Evolutionary conservation across 495 filamentous ascomycete genomes (phyloP).

Genomic region (Thermochaetoides thermophila): DNA sequence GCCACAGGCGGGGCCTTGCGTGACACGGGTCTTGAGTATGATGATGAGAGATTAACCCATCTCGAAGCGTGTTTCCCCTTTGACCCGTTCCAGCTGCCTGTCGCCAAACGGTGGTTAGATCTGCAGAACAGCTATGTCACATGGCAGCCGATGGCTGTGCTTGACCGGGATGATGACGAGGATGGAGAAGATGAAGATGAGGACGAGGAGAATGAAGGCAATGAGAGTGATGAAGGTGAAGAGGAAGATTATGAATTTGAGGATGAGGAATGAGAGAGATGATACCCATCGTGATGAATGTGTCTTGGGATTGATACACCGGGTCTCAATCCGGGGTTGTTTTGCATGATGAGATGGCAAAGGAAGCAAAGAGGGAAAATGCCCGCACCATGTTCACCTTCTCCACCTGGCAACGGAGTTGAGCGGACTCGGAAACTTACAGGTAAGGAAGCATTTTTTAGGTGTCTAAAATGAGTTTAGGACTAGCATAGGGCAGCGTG

Average conservation of each 20-base stretch:
- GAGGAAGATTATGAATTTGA: slow-evolving; percentile 38
- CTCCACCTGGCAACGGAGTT: too few species aligned
- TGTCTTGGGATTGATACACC: too few species aligned
- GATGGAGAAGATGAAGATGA: slow-evolving; percentile 36
- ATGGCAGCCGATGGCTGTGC: slow-evolving; percentile 65
- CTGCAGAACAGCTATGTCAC: slow-evolving; percentile 68
- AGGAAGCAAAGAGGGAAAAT: too few species aligned
- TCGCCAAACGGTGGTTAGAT: slow-evolving; percentile 60
- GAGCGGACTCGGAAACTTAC: too few species aligned
- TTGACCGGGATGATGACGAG: slow-evolving; percentile 35
- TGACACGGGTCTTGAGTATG: slow-evolving; percentile 46
- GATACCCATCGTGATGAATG: slow-evolving; percentile 31
- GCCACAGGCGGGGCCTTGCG: slow-evolving; percentile 37
- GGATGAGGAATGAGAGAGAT: slow-evolving; percentile 17
- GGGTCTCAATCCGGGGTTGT: too few species aligned
- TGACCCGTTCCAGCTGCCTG: slow-evolving; percentile 80
- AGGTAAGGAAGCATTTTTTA: too few species aligned
- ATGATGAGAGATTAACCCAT: slow-evolving; percentile 56
- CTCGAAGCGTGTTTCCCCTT: slow-evolving; percentile 94
- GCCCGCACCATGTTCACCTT: too few species aligned
- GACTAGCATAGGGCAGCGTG: too few species aligned
- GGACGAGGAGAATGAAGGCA: slow-evolving; percentile 28
- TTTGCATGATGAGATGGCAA: slow-evolving; percentile 34
- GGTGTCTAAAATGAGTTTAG: too few species aligned
- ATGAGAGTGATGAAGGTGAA: slow-evolving; percentile 9